Conservation (phyloP, 176 grass and related monocot genomes). For the Ensete glaucum region DNA sequence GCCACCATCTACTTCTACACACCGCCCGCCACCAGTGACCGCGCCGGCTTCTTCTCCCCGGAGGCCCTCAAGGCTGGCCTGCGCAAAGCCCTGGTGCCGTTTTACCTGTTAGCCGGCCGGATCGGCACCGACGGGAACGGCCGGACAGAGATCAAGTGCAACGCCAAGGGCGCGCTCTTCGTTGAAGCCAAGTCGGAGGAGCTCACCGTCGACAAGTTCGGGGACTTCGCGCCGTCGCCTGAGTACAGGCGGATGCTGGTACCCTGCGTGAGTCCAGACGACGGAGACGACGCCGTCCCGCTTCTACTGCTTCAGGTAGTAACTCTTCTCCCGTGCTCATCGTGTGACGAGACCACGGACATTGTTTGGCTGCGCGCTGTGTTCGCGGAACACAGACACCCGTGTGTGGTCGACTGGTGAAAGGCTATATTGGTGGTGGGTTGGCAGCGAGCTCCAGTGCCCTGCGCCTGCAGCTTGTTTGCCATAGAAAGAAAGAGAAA, state of each 20-base stretch:
- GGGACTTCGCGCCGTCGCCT: conserved; percentile 39
- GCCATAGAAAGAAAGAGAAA: no score
- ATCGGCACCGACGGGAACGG: conserved; percentile 11
- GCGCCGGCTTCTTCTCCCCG: conserved; percentile 28
- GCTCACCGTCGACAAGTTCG: conserved; percentile 28
- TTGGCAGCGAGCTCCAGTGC: no score
- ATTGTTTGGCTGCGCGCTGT: no score
- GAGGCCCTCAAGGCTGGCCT: conserved; percentile 33
- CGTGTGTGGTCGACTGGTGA: no score
- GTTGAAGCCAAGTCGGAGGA: conserved; percentile 32
- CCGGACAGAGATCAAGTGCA: conserved; percentile 48
- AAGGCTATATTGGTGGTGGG: no score
- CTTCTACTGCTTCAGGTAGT: conserved; percentile 42
- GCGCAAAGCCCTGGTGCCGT: conserved; percentile 29
- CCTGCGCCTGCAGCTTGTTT: no score
- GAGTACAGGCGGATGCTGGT: conserved; percentile 16
- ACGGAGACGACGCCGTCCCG: conserved; percentile 69
- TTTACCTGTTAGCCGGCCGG: conserved; percentile 68
- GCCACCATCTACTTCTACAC: conserved; percentile 59
- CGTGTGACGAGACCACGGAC: no score
- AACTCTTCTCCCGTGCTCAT: no score
- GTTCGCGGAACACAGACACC: no score
- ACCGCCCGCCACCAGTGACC: background rate
- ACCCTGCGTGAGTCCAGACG: conserved; percentile 51
- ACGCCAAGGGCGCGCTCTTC: conserved; percentile 51